Conservation (phyloP, 305 asterid genomes). For the Fraxinus greggii region DNA sequence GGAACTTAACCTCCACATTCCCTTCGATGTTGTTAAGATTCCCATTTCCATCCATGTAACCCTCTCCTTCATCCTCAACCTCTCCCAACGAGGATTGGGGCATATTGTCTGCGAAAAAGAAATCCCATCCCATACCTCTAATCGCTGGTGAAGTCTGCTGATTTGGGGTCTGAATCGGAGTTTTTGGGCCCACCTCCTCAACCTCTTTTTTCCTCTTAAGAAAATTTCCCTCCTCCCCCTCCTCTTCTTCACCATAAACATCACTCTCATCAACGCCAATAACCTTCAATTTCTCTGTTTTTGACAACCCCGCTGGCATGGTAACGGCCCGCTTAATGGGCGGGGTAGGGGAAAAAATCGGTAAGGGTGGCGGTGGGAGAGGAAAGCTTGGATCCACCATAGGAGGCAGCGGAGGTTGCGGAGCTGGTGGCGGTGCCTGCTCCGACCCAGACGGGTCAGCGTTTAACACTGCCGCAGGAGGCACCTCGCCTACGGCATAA, state of each 20-base stretch:
- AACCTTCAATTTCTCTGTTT: constrained; percentile 46
- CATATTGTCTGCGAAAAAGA: constrained; percentile 57
- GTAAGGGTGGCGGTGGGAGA: constrained; percentile 93
- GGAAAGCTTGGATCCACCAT: constrained; percentile 63
- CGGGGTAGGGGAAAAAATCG: constrained; percentile 67
- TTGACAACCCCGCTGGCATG: constrained; percentile 56
- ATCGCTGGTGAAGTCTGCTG: constrained; percentile 62
- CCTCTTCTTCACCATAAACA: constrained; percentile 52
- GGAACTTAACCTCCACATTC: constrained; percentile 60
- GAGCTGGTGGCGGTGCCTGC: constrained; percentile 58
- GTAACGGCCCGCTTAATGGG: constrained; percentile 74
- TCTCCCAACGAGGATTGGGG: constrained; percentile 44
- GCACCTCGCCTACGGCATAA: constrained; percentile 82
- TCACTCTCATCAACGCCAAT: constrained; percentile 49
- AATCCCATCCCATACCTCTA: constrained; percentile 86
- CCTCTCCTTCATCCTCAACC: constrained; percentile 49
- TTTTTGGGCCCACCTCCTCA: constrained; percentile 32
- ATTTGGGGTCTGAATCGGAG: constrained; percentile 45
- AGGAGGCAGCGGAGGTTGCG: constrained; percentile 57
- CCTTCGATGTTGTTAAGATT: constrained; percentile 34
- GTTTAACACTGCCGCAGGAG: constrained; percentile 33
- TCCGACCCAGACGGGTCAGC: constrained; percentile 42
- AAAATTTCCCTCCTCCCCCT: constrained; percentile 38
- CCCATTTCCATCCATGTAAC: constrained; percentile 29
- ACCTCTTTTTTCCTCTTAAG: constrained; percentile 45